Percentiles rank a stretch among this genome's conserved stretches.
Conservation (phyloP, 306 rosid genomes). For the Malus orientalis region DNA sequence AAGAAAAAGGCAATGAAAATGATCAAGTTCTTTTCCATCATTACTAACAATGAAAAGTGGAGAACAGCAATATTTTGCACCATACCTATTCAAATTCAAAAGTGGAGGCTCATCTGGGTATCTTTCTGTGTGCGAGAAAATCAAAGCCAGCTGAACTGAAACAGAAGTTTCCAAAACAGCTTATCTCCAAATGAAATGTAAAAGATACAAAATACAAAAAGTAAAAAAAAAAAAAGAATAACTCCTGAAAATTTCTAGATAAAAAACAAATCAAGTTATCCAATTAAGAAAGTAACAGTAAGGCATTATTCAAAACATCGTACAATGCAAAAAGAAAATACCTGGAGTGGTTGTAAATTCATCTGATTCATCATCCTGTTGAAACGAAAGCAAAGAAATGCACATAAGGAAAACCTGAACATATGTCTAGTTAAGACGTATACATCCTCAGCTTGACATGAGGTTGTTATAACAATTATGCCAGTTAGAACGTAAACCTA, state of each 20-base stretch:
- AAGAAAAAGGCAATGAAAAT: not conserved
- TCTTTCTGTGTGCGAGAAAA: conserved; percentile 79
- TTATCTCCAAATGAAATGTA: conserved; percentile 5
- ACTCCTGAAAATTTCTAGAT: conserved; percentile 9
- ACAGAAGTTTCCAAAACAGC: conserved; percentile 20
- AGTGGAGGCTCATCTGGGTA: conserved; percentile 99
- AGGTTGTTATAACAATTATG: not conserved
- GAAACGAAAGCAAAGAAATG: conserved; percentile 14
- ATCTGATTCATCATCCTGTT: conserved; percentile 83
- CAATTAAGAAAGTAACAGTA: conserved; percentile 10
- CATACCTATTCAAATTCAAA: conserved; percentile 73
- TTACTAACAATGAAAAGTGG: not conserved
- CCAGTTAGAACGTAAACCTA: conserved; percentile 15
- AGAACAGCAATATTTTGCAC: conserved; percentile 1
- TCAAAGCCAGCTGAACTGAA: conserved; percentile 92
- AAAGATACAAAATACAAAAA: conserved; percentile 8
- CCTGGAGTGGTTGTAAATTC: conserved; percentile 56
- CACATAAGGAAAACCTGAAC: conserved; percentile 7
- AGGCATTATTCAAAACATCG: conserved; percentile 9
- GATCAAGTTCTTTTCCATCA: not conserved
- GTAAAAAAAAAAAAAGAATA: not conserved
- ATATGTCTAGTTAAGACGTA: not conserved
- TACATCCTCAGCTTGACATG: not conserved
- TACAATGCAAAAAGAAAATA: conserved; percentile 23
- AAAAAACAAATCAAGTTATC: not conserved